Percentiles rank a stretch among this genome's conserved stretches.
Evolutionary conservation across 768 basidiomycete species (phyloP).

Genomic region (Russula virescens): DNA sequence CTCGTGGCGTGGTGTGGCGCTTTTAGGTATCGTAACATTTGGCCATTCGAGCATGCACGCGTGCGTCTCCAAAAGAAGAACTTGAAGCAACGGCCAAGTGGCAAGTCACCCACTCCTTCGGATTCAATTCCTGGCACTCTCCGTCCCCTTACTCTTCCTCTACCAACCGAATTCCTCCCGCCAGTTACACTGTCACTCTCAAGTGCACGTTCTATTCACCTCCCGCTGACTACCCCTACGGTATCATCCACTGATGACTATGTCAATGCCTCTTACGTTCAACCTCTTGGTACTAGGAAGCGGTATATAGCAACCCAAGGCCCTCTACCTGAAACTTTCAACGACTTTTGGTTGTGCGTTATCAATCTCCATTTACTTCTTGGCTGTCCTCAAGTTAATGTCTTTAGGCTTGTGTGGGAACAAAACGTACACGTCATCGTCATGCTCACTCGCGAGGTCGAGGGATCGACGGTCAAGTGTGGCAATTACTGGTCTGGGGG

Average conservation of each 20-base stretch:
- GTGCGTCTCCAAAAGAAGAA: constrained; percentile 50
- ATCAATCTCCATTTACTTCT: neutral
- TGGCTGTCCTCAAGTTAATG: neutral
- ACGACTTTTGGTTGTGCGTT: constrained; percentile 91
- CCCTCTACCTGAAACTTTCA: constrained; percentile 81
- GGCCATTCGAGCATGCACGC: constrained; percentile 95
- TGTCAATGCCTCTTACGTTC: constrained; percentile 91
- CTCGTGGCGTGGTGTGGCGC: neutral
- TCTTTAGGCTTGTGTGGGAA: constrained; percentile 76
- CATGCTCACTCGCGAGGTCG: constrained; percentile 92
- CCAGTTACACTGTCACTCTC: constrained; percentile 7
- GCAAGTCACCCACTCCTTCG: constrained; percentile 1
- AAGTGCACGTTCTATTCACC: constrained; percentile 8
- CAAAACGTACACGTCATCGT: constrained; percentile 93
- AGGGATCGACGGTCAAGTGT: constrained; percentile 86
- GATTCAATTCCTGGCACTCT: constrained; percentile 12
- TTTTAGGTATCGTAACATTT: constrained; percentile 86
- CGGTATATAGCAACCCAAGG: constrained; percentile 96
- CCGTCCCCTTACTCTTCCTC: constrained; percentile 15
- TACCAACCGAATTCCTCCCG: constrained; percentile 21
- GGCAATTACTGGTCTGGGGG: constrained; percentile 80
- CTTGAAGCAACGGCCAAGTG: constrained; percentile 6
- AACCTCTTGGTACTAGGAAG: constrained; percentile 73
- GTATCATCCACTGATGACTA: constrained; percentile 67
- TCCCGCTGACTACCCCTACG: constrained; percentile 19